phyloP scores from a whole-genome alignment of 805 yeast species.

The Barnettozyma sucrosica region DNA sequence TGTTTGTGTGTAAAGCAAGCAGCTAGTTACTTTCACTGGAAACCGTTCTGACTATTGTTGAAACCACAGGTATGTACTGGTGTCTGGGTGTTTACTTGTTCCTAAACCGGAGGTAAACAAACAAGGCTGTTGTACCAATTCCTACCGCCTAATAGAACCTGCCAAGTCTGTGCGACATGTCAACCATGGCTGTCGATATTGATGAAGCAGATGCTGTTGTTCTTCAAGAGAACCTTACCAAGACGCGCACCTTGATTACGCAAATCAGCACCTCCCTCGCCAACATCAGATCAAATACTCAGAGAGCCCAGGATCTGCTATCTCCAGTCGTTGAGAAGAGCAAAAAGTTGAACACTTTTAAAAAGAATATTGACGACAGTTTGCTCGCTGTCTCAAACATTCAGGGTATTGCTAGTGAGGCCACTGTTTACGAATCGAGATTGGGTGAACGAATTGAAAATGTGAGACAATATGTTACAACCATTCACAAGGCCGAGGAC shows the following conservation, averaged over 20 bases:
- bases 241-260: slow-evolving; percentile 49
- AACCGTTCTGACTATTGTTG: no score
- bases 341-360: slow-evolving; percentile 47
- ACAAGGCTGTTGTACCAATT: not conserved
- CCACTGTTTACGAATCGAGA: slow-evolving; percentile 35
- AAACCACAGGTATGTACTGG: not conserved
- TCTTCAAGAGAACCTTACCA: slow-evolving; percentile 63
- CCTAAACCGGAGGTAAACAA: not conserved
- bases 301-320: slow-evolving; percentile 54
- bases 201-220: slow-evolving; percentile 84
- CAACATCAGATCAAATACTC: slow-evolving; percentile 46
- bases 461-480: slow-evolving; percentile 32
- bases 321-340: slow-evolving; percentile 67
- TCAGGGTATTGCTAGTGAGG: slow-evolving; percentile 44
- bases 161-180: not conserved
- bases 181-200: slow-evolving; percentile 37
- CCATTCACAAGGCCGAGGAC: slow-evolving; percentile 39
- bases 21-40: no score
- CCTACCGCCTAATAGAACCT: not conserved
- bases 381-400: slow-evolving; percentile 40
- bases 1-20: no score
- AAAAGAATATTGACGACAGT: slow-evolving; percentile 52
- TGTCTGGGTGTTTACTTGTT: not conserved
- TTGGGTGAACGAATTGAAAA: slow-evolving; percentile 29
- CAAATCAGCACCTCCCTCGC: slow-evolving; percentile 51